Evolutionary conservation across 306 rosid genomes (phyloP), one percentile per base, ranked within the genome.

Genomic region (Sicyos baderoa): DNA sequence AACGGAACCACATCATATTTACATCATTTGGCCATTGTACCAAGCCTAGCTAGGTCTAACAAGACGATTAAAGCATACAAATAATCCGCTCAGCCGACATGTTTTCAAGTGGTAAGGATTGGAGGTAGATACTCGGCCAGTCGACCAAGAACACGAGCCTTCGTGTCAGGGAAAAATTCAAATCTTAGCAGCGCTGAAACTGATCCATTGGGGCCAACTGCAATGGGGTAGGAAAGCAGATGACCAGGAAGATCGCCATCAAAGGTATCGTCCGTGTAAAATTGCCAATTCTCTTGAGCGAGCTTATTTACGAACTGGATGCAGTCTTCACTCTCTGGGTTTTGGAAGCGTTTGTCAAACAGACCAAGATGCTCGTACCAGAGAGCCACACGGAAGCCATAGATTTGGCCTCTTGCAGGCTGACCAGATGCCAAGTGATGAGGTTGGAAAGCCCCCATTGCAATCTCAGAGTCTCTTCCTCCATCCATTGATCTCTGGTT

Each of bases 401-500:
- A 68, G 14, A 88, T 88, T 13, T 86, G 79, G 14, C 94, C 97
- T 60, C 67, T 86, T 0, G 89, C 74, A 62, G 70, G 76, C 9
- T 73, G 75, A 6, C 52, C 11, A 3, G 74, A 54, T 48, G 83
- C 65, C 59, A 86, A 21, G 55, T 90, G 82, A 5, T 68, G 14
- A 6, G 89, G 91, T 69, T 90, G 99, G 64, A 79, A 90, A 75
- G 86, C 99, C 15, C 99, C 97, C 90, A 88, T 90, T 27, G 96
- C 91, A 55, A 93, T 90, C 87, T 93, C 94, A 0, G 81, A 80
- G 88, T 89, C 98, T 71, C 98, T 85, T 67, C 78, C 89, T 9
- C 97, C 97, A 72, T 88, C 97, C 96, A 93, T 90, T 21, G 91
- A 93, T 71, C 96, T 90, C 27, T 88, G 89, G 80, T 93, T 93